Percentiles rank a stretch among this genome's conserved stretches.
Evolutionary conservation across 257 asterid genomes (phyloP).

Genomic region (Nicotiana paniculata): DNA sequence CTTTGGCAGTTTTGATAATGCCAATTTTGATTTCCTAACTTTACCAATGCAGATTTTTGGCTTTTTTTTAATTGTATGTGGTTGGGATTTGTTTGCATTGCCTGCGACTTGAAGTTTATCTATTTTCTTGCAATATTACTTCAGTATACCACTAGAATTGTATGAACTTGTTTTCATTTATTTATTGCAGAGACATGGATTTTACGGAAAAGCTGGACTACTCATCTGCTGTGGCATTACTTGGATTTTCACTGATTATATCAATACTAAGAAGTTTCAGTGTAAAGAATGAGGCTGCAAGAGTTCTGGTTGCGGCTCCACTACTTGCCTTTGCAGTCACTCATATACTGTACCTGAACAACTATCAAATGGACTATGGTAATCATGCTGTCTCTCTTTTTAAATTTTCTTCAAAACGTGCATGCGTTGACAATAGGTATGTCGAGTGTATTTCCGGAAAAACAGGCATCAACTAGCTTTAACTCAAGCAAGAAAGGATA

Average conservation of each 20-base stretch:
- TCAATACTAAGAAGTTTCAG: conserved; percentile 59
- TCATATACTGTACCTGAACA: conserved; percentile 70
- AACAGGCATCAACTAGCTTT: background rate
- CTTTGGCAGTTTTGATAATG: background rate
- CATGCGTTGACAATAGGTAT: background rate
- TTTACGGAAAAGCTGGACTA: conserved; percentile 76
- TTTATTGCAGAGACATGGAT: conserved; percentile 67
- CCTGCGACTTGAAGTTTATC: background rate
- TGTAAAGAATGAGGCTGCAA: conserved; percentile 60
- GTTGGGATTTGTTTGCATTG: background rate
- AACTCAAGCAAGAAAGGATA: background rate
- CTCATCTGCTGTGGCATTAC: conserved; percentile 66
- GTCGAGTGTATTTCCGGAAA: background rate
- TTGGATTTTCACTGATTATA: conserved; percentile 66
- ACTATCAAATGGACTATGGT: conserved; percentile 59
- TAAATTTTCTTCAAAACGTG: background rate
- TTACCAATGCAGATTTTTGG: background rate
- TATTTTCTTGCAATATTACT: background rate
- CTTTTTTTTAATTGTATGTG: background rate
- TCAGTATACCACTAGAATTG: background rate
- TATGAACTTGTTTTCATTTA: background rate
- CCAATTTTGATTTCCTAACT: background rate
- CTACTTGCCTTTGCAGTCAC: conserved; percentile 59
- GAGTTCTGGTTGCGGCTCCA: conserved; percentile 93
- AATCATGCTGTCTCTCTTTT: conserved; percentile 11